Conservation (phyloP, 306 rosid species). For the Acacia crassicarpa region DNA sequence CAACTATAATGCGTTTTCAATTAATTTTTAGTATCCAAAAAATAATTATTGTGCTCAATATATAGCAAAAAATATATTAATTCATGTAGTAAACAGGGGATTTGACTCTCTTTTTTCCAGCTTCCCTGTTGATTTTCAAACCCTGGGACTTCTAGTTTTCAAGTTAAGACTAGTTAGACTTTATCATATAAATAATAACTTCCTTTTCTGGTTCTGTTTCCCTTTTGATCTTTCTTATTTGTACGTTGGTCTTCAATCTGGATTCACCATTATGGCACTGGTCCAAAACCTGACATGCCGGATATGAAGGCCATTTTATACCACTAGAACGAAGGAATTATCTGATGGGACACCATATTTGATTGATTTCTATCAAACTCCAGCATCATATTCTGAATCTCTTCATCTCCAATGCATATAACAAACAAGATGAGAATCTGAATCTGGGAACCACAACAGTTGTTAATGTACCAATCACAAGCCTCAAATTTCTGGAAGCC, state of each 20-base stretch:
- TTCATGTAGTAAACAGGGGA: neutral
- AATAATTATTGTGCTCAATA: no score
- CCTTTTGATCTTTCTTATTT: neutral
- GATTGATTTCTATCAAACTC: neutral
- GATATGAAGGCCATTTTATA: no score
- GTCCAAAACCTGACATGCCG: neutral
- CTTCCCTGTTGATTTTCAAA: neutral
- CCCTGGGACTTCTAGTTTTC: neutral
- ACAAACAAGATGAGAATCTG: neutral
- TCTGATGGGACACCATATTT: neutral
- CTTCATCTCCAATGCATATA: slow-evolving; percentile 1
- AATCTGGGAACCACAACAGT: neutral
- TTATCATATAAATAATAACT: neutral
- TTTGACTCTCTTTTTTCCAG: neutral
- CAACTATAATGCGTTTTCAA: neutral
- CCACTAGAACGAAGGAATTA: neutral
- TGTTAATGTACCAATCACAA: neutral
- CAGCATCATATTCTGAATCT: slow-evolving; percentile 2
- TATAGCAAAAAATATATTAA: neutral
- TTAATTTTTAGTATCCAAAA: neutral
- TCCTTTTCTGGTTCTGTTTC: neutral
- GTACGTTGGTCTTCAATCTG: neutral
- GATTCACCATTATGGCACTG: neutral
- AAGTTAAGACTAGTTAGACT: neutral
- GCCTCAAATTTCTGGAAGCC: no score